A percentile compares a stretch with the other conserved stretches of the same genome.
Conservation (phyloP, 2,329 filamentous ascomycete genomes). For the Didymosphaeria variabile region DNA sequence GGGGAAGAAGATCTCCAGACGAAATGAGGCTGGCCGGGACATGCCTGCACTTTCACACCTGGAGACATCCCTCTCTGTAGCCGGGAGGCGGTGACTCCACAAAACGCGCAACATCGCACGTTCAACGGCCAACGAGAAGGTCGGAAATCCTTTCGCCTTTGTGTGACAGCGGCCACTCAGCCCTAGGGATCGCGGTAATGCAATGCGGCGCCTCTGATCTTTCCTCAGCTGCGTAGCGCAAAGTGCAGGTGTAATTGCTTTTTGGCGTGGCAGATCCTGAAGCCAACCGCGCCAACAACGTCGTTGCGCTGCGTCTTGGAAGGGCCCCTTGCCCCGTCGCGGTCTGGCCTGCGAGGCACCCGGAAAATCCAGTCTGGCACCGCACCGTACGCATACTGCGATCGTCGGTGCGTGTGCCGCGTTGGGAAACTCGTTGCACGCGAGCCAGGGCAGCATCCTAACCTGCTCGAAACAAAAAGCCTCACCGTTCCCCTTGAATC, state of each 20-base stretch:
- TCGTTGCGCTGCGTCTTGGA: neutral
- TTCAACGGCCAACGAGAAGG: conserved; percentile 9
- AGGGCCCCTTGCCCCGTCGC: neutral
- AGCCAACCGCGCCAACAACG: conserved; percentile 9
- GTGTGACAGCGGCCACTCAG: conserved; percentile 3
- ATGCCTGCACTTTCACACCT: neutral
- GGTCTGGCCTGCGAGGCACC: neutral
- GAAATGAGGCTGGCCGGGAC: conserved; percentile 8
- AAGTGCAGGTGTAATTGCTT: neutral
- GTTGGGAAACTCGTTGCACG: neutral
- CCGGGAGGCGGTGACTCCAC: conserved; percentile 3
- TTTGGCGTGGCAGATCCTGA: conserved; percentile 8
- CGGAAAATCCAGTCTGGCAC: neutral
- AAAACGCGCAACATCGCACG: neutral
- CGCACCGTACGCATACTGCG: neutral
- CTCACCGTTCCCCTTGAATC: neutral
- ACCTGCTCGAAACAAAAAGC: neutral
- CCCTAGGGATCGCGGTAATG: conserved; percentile 1
- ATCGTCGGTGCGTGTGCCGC: neutral
- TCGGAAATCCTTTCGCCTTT: conserved; percentile 8
- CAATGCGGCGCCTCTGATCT: neutral
- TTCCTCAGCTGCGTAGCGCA: neutral
- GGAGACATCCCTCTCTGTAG: conserved; percentile 5
- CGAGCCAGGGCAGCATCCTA: neutral
- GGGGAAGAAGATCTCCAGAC: conserved; percentile 4